Conservation (phyloP, 1,284 basidiomycete genomes). For the Irpex sp. region DNA sequence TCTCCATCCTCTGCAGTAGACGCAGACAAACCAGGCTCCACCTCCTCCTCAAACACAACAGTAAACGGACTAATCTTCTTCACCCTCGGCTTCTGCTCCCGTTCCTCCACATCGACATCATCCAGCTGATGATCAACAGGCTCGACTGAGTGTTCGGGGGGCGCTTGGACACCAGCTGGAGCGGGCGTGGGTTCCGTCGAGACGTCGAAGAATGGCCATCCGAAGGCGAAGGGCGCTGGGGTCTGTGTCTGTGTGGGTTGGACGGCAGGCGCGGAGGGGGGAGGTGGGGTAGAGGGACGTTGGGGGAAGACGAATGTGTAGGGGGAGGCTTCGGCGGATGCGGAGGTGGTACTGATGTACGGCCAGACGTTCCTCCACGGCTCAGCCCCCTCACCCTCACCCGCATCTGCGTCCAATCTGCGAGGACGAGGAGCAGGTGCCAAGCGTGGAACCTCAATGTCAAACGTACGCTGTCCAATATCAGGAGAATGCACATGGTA, state of each 20-base stretch:
- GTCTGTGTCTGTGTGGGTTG: not conserved
- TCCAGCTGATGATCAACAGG: not conserved
- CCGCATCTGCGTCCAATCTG: too few relatives aligned
- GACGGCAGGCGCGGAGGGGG: not conserved
- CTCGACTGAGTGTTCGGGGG: not conserved
- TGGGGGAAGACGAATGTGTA: constrained; percentile 10
- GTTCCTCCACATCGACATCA: not conserved
- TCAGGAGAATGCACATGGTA: constrained; percentile 37
- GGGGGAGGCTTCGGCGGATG: not conserved
- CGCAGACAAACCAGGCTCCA: not conserved
- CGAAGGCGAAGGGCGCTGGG: constrained; percentile 4
- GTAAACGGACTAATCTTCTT: constrained; percentile 5
- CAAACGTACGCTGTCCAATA: constrained; percentile 34
- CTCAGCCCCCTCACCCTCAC: not conserved
- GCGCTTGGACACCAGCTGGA: not conserved
- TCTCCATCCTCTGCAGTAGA: not conserved
- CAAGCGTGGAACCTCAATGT: constrained; percentile 12
- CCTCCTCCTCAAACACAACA: constrained; percentile 17
- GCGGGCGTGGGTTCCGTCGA: not conserved
- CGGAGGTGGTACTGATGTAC: constrained; percentile 6
- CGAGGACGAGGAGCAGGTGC: constrained; percentile 2
- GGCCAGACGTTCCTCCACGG: constrained; percentile 20
- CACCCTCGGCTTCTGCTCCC: not conserved
- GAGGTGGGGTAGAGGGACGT: not conserved
- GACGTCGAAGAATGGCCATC: constrained; percentile 22